phyloP scores from a whole-genome alignment of 148 eudicot species.

The Rhododendron griersonianum region DNA sequence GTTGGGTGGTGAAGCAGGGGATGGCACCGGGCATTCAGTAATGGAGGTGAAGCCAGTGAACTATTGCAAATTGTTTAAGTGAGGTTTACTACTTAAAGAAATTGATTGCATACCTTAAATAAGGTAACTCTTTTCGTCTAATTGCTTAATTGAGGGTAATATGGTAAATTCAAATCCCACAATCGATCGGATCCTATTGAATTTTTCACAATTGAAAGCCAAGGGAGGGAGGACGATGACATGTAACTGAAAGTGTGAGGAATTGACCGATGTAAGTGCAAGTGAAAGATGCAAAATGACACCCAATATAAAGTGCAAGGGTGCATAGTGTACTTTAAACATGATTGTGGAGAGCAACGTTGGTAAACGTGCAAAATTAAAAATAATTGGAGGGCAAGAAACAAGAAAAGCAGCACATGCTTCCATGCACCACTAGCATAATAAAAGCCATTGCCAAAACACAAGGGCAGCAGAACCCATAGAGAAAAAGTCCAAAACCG shows the following conservation, averaged over 20 bases:
- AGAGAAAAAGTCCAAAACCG: slow-evolving; percentile 28
- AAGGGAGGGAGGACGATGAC: background rate
- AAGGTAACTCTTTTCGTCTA: background rate
- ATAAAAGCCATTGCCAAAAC: slow-evolving; percentile 16
- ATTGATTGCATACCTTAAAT: background rate
- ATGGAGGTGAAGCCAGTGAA: background rate
- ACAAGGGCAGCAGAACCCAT: slow-evolving; percentile 21
- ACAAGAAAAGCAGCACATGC: slow-evolving; percentile 13
- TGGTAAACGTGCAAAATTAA: slow-evolving; percentile 23
- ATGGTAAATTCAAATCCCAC: background rate
- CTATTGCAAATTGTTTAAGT: background rate
- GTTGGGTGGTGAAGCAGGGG: background rate
- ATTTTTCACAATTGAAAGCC: background rate
- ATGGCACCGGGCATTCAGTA: background rate
- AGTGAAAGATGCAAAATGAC: background rate
- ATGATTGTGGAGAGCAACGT: background rate
- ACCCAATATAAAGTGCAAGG: background rate
- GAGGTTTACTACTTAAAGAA: background rate
- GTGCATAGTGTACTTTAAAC: background rate
- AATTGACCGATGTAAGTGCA: background rate
- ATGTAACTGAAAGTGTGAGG: background rate
- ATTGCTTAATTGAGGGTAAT: background rate
- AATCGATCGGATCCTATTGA: background rate
- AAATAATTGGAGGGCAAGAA: background rate
- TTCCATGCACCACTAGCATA: background rate